Conservation (phyloP, 495 filamentous ascomycete genomes). For the Viridothelium virens region DNA sequence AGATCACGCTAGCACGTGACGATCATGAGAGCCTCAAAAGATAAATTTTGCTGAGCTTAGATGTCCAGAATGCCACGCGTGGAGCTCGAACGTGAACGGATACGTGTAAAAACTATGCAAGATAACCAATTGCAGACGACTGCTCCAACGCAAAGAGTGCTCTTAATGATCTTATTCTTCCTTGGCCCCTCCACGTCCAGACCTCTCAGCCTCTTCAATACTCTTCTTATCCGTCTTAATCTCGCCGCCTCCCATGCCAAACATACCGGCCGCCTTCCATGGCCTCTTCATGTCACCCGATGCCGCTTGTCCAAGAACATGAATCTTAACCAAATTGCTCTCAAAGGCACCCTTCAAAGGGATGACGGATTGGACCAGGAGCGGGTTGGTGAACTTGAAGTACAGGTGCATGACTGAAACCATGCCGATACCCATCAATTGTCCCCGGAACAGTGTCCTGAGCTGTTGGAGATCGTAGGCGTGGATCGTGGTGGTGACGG, state of each 20-base stretch:
- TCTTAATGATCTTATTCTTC: conserved; percentile 30
- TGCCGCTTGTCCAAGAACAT: conserved; percentile 84
- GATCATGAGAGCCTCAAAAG: background rate
- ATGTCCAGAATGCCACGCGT: no score
- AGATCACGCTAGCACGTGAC: conserved; percentile 1
- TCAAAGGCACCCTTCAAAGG: conserved; percentile 93
- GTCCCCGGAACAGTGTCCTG: conserved; percentile 70
- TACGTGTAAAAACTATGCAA: background rate
- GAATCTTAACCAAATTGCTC: conserved; percentile 89
- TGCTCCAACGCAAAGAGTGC: no score
- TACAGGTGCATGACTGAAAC: conserved; percentile 98
- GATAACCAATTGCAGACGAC: background rate
- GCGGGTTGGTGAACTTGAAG: conserved; percentile 98
- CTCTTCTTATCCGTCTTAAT: conserved; percentile 95
- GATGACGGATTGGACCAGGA: conserved; percentile 97
- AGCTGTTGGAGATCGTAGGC: conserved; percentile 86
- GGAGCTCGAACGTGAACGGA: background rate
- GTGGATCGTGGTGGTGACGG: conserved; percentile 89
- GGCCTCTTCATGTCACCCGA: conserved; percentile 86
- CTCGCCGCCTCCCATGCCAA: conserved; percentile 68
- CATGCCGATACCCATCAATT: conserved; percentile 94
- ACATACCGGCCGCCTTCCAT: conserved; percentile 67
- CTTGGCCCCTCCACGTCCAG: conserved; percentile 38
- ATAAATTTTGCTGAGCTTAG: no score
- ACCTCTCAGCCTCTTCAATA: conserved; percentile 45